Conservation (phyloP, 2,329 filamentous ascomycete species). For the Curvularia lunata region DNA sequence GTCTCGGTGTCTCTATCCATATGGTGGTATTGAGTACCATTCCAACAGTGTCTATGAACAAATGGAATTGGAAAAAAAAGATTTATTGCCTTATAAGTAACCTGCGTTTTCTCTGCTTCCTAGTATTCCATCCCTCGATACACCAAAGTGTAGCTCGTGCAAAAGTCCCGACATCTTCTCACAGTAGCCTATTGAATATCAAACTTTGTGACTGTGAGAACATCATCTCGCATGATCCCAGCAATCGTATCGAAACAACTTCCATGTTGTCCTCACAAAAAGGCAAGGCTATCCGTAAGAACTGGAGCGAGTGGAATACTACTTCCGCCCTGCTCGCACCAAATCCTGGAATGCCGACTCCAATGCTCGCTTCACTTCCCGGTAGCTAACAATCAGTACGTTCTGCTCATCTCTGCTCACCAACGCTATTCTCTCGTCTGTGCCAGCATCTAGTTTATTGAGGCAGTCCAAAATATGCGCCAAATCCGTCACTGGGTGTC, state of each 20-base stretch:
- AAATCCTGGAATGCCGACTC: conserved; percentile 68
- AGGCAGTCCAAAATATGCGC: conserved; percentile 86
- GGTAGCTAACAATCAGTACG: conserved; percentile 85
- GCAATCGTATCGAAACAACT: neutral
- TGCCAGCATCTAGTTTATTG: conserved; percentile 91
- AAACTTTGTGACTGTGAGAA: neutral
- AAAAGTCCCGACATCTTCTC: neutral
- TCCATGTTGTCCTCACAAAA: neutral
- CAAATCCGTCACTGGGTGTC: conserved; percentile 81
- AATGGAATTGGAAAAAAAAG: conserved; percentile 6
- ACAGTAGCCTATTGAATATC: neutral
- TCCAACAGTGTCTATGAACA: neutral
- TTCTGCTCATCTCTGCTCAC: conserved; percentile 91
- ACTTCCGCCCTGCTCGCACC: conserved; percentile 44
- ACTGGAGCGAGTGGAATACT: conserved; percentile 25
- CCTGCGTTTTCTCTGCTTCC: conserved; percentile 5
- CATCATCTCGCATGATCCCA: neutral
- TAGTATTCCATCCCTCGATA: conserved; percentile 2
- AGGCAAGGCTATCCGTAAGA: conserved; percentile 15
- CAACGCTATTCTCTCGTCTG: conserved; percentile 83
- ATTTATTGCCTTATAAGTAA: conserved; percentile 14
- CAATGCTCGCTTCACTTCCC: conserved; percentile 76
- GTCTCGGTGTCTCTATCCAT: no score
- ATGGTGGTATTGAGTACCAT: no score
- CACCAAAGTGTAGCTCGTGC: conserved; percentile 8